Conservation (phyloP, 2,329 filamentous ascomycete species). For the Neoascochyta sp. region DNA sequence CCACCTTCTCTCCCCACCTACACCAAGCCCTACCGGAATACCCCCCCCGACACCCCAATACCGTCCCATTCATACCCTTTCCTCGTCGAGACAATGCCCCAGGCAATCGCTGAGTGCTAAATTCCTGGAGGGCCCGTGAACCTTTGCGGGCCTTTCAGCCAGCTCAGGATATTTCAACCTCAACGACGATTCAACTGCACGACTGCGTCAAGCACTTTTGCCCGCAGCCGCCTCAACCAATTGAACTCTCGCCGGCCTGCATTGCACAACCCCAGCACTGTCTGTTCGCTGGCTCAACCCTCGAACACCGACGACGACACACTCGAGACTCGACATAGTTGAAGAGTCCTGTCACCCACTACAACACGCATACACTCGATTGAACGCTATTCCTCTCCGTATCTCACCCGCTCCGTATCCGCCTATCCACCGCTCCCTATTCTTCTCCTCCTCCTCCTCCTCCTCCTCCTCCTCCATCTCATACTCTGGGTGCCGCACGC, state of each 20-base stretch:
- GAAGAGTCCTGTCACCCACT: constrained; percentile 31
- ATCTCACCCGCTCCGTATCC: too few relatives aligned
- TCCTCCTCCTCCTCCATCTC: constrained; percentile 3
- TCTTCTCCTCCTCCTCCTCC: constrained; percentile 2
- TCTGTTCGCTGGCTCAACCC: constrained; percentile 30
- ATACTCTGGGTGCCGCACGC: not conserved
- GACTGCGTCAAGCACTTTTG: constrained; percentile 36
- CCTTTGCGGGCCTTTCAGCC: constrained; percentile 63
- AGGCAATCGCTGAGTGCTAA: constrained; percentile 67
- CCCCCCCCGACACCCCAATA: constrained; percentile 18
- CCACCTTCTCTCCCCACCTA: constrained; percentile 30
- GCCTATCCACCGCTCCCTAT: too few relatives aligned
- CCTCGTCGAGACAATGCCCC: constrained; percentile 48
- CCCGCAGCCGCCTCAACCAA: constrained; percentile 30
- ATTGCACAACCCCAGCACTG: constrained; percentile 28
- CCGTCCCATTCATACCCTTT: constrained; percentile 26
- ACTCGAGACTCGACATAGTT: constrained; percentile 36
- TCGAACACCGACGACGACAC: constrained; percentile 34
- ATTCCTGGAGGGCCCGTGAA: constrained; percentile 65
- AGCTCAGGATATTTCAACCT: constrained; percentile 70
- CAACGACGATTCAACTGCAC: constrained; percentile 41
- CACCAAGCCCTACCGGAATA: constrained; percentile 41
- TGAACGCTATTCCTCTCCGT: constrained; percentile 21
- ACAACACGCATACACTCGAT: constrained; percentile 28
- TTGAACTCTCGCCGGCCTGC: constrained; percentile 33